Percentiles rank a stretch among this genome's conserved stretches.
These are phyloP conservation scores for Mycothermus thermophilus DNA, from an alignment of 495 filamentous ascomycete genomes.

Conservation along the genomic window DNA sequence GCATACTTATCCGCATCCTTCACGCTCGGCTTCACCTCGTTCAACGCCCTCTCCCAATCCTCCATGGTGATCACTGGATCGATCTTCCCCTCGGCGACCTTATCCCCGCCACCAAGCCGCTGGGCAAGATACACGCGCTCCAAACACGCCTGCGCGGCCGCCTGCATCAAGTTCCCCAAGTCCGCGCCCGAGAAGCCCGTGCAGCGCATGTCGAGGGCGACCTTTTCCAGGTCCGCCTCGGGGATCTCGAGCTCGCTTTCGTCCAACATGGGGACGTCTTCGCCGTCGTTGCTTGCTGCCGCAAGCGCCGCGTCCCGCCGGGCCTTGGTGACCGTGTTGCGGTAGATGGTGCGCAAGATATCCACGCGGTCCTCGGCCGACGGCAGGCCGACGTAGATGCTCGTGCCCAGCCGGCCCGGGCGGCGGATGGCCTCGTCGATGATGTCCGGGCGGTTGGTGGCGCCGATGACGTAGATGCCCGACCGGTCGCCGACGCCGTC, in stretches of 20 bases:
- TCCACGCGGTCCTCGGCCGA: conserved; percentile 64
- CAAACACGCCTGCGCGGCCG: conserved; percentile 65
- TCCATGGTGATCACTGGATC: conserved; percentile 42
- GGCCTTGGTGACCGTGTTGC: conserved; percentile 42
- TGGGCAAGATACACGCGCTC: conserved; percentile 34
- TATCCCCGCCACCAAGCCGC: conserved; percentile 3
- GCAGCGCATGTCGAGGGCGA: conserved; percentile 56
- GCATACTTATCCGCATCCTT: conserved; percentile 35
- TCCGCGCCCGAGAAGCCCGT: conserved; percentile 87
- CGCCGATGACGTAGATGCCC: conserved; percentile 90
- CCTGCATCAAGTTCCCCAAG: conserved; percentile 59
- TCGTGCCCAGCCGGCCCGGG: conserved; percentile 77
- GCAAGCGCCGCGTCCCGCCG: conserved; percentile 8
- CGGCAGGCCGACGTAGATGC: conserved; percentile 82
- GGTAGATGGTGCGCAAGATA: conserved; percentile 65
- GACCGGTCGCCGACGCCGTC: conserved; percentile 70
- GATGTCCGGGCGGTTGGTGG: conserved; percentile 90
- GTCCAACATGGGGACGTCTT: conserved; percentile 1
- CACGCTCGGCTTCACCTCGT: conserved; percentile 67
- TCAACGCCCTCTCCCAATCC: conserved; percentile 67
- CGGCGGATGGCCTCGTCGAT: conserved; percentile 93
- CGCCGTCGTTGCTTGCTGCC: conserved; percentile 9
- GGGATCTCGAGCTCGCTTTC: background rate
- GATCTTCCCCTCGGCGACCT: background rate
- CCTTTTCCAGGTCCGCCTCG: conserved; percentile 33